Evolutionary conservation across 495 filamentous ascomycete genomes (phyloP), one percentile per base, ranked within the genome.

Genomic region (Penicillium turbatum): DNA sequence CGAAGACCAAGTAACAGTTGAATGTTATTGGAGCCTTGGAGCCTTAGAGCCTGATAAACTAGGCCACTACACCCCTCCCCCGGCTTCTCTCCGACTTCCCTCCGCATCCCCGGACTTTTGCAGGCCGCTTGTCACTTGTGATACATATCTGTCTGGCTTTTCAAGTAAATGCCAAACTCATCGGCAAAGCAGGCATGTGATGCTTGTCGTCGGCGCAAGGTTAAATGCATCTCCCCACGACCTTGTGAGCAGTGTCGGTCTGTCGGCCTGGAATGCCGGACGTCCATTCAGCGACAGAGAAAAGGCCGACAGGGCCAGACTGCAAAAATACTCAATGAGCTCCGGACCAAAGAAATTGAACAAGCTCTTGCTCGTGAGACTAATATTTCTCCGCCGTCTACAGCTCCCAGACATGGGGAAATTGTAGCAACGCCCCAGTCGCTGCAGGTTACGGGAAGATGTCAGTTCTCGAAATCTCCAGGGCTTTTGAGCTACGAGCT

Each of bases 291-390:
- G 40, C 88, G 87, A 0, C 87, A 89, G 71, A 92, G 90, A 73
- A 91, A 92, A 70, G 89, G 89, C 0, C 88, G 88, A 30, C 92
- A 92, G 68, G 88, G 88, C 51, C 86, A 82, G 59, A 74, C 87
- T 48, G 88, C 89, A 36, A 92, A 90, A 71, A 84, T 92, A 45
- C 89, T 95, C 61, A 86, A 80, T 55, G 86, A 90, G 64, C 71
- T 91, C 31, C 79, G 84, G 56, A 82, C 86, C 65, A 86, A 72
- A 11, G 83, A 87, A 55, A 73, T 75, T 56, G 80, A 85, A 74
- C 79, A 34, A 72, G 74, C n/a, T 67, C 70, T 57, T 78, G 76
- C 61, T 65, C 75, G 7, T 13, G 13, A 34, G 26, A 21, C 29
- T 0, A 50, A 12, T 19, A 8, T 21, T 11, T 32, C 35, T 32